Conservation (phyloP, 257 asterid genomes). For the Dorcoceras hygrometricum region DNA sequence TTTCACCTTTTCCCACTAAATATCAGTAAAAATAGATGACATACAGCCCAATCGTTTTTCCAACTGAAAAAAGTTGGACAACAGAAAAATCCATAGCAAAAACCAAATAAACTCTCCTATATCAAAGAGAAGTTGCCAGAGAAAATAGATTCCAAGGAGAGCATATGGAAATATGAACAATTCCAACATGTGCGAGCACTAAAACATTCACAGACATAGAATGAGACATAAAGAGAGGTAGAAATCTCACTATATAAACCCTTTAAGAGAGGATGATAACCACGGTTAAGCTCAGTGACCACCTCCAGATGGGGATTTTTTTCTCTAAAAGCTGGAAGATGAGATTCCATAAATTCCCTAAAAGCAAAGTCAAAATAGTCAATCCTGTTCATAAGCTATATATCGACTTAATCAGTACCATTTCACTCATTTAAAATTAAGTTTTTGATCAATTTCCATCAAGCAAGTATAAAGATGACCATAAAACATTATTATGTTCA, state of each 20-base stretch:
- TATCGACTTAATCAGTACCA: neutral
- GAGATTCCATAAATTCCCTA: constrained; percentile 85
- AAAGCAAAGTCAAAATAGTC: constrained; percentile 24
- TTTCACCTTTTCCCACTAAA: neutral
- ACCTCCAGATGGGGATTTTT: constrained; percentile 86
- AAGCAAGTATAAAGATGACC: neutral
- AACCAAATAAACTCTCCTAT: neutral
- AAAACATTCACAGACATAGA: neutral
- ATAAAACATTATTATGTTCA: neutral
- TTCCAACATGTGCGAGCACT: neutral
- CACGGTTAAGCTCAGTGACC: constrained; percentile 75
- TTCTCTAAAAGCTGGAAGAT: constrained; percentile 64
- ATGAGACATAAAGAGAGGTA: constrained; percentile 16
- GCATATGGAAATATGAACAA: neutral
- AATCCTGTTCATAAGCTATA: neutral
- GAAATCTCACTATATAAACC: constrained; percentile 65
- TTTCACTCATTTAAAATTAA: neutral
- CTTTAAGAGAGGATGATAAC: constrained; percentile 79
- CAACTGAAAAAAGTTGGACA: neutral
- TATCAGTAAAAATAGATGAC: neutral
- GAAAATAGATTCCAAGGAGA: neutral
- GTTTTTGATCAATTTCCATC: neutral
- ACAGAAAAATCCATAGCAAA: neutral
- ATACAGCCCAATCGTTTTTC: neutral
- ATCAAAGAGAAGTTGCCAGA: neutral